These are phyloP conservation scores for Monilinia polystroma DNA, from an alignment of 2,329 filamentous ascomycete species.

Conservation along the genomic window DNA sequence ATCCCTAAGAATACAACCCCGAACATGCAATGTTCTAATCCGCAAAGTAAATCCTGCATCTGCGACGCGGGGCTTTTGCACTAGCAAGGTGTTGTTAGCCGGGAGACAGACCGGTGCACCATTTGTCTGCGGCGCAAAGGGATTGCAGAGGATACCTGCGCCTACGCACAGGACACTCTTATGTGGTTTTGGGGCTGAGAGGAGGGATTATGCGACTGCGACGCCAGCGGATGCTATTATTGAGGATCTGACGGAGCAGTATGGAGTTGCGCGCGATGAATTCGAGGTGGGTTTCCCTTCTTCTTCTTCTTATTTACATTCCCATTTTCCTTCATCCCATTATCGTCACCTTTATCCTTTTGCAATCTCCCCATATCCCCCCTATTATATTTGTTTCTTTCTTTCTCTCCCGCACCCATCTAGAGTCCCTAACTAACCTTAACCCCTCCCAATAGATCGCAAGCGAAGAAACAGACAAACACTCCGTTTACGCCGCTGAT, in stretches of 20 bases:
- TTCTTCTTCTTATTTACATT: neutral
- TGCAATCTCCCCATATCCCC: too few relatives aligned
- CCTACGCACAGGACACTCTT: neutral
- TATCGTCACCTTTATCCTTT: neutral
- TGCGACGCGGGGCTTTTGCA: neutral
- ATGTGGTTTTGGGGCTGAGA: neutral
- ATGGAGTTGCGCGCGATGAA: constrained; percentile 48
- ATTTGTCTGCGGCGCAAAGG: neutral
- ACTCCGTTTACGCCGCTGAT: constrained; percentile 47
- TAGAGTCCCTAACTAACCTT: neutral
- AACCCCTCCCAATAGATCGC: constrained; percentile 40
- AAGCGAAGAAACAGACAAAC: constrained; percentile 46
- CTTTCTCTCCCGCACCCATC: too few relatives aligned
- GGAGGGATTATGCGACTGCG: neutral
- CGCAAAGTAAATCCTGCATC: neutral
- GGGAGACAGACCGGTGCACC: neutral
- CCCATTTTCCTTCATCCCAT: neutral
- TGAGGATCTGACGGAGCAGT: constrained; percentile 17
- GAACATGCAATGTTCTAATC: neutral
- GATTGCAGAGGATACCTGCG: neutral
- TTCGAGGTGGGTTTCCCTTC: constrained; percentile 40
- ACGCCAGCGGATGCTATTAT: constrained; percentile 5
- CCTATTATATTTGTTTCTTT: too few relatives aligned
- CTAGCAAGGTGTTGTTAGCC: neutral
- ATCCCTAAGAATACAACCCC: neutral